phyloP scores from a whole-genome alignment of 257 asterid genomes.

The Salvia rosmarinus region DNA sequence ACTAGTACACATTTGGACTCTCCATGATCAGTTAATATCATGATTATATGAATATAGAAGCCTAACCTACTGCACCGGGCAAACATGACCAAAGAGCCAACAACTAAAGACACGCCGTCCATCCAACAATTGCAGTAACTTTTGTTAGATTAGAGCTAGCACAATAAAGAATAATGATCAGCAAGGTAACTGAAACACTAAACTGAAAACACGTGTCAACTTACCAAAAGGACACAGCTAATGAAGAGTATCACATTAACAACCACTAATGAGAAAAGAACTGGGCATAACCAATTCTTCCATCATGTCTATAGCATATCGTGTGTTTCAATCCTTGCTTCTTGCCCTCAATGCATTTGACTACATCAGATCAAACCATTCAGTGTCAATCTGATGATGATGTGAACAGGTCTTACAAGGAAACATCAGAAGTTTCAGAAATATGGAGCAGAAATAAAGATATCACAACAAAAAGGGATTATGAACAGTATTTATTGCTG shows the following conservation, averaged over 20 bases:
- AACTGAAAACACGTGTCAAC: slow-evolving; percentile 34
- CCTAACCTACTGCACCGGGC: slow-evolving; percentile 80
- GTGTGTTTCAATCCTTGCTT: slow-evolving; percentile 53
- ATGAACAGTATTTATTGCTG: slow-evolving; percentile 13
- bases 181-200: slow-evolving; percentile 26
- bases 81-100: slow-evolving; percentile 73
- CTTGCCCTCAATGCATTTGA: slow-evolving; percentile 61
- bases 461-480: slow-evolving; percentile 15
- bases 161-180: slow-evolving; percentile 45
- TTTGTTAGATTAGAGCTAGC: slow-evolving; percentile 79
- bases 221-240: slow-evolving; percentile 76
- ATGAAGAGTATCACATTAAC: slow-evolving; percentile 69
- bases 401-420: slow-evolving; percentile 21
- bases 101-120: slow-evolving; percentile 79
- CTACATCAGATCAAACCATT: slow-evolving; percentile 55
- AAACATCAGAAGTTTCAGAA: slow-evolving; percentile 19
- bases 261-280: slow-evolving; percentile 66
- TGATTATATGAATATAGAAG: slow-evolving; percentile 28
- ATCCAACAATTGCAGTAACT: slow-evolving; percentile 88
- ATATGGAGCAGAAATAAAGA: slow-evolving; percentile 21
- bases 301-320: slow-evolving; percentile 55
- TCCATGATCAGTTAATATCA: slow-evolving; percentile 24
- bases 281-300: slow-evolving; percentile 81
- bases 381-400: slow-evolving; percentile 42
- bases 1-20: slow-evolving; percentile 13